These are phyloP conservation scores for Penicillium cataractarum DNA, from an alignment of 495 filamentous ascomycete genomes.

Conservation along the genomic window DNA sequence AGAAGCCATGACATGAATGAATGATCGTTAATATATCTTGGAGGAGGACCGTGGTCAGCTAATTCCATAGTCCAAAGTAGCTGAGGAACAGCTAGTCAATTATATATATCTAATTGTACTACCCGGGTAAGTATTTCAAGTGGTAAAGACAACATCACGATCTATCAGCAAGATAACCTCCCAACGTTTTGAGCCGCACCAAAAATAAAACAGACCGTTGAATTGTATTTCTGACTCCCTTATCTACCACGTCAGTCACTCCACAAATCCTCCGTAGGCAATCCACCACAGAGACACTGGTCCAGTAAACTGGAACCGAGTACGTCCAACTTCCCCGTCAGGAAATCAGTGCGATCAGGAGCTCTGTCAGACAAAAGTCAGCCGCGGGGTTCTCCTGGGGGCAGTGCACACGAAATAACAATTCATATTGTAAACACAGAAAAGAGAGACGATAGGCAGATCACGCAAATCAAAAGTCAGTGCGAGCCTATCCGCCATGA, in stretches of 20 bases:
- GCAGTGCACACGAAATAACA: constrained; percentile 11
- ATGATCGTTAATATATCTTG: neutral
- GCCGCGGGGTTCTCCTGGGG: constrained; percentile 3
- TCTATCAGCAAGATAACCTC: neutral
- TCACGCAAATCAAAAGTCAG: constrained; percentile 9
- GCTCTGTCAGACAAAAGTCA: constrained; percentile 27
- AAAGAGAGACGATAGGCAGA: neutral
- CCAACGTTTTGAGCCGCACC: neutral
- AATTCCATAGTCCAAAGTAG: too few relatives aligned
- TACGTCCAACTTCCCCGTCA: constrained; percentile 1
- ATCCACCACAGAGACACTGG: neutral
- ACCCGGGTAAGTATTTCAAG: neutral
- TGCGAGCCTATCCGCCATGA: constrained; percentile 16
- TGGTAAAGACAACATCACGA: neutral
- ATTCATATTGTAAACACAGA: neutral
- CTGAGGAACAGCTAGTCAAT: neutral
- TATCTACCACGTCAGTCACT: constrained; percentile 9
- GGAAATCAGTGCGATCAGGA: neutral
- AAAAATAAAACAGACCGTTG: neutral
- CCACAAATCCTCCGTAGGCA: neutral
- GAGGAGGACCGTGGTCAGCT: neutral
- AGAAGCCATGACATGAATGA: too few relatives aligned
- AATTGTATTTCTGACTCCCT: neutral
- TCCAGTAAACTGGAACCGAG: neutral
- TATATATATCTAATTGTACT: neutral